phyloP scores from a whole-genome alignment of 2,329 filamentous ascomycete species.

The Ceratocystis cubensis region DNA sequence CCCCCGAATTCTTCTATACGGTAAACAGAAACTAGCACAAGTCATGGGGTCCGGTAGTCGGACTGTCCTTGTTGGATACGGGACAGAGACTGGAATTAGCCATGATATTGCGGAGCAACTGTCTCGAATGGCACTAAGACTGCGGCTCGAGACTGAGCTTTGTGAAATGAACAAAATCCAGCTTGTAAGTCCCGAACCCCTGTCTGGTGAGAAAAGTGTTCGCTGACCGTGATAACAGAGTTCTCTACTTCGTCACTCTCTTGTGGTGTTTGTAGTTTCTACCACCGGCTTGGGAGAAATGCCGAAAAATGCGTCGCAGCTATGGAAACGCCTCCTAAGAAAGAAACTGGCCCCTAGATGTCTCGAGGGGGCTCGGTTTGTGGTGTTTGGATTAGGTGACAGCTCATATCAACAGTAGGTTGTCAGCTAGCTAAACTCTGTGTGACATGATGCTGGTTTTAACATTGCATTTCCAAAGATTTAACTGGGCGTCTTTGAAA shows the following conservation, averaged over 20 bases:
- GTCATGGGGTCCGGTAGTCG: constrained; percentile 23
- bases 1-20: background rate
- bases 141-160: constrained; percentile 66
- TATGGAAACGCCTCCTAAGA: constrained; percentile 76
- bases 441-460: background rate
- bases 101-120: constrained; percentile 85
- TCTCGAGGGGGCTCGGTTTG: constrained; percentile 57
- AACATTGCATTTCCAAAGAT: constrained; percentile 39
- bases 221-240: constrained; percentile 30
- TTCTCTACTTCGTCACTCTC: constrained; percentile 36
- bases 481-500: constrained; percentile 87
- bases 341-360: constrained; percentile 63
- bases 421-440: background rate
- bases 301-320: constrained; percentile 64
- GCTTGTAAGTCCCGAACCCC: constrained; percentile 45
- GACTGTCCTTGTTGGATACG: constrained; percentile 64
- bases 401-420: constrained; percentile 81
- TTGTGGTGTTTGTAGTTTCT: constrained; percentile 72
- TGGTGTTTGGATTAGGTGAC: constrained; percentile 83
- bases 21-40: background rate
- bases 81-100: constrained; percentile 87
- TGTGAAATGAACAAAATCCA: constrained; percentile 65
- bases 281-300: constrained; percentile 93
- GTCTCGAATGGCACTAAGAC: constrained; percentile 57
- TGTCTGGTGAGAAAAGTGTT: background rate